A percentile compares a stretch with the other conserved stretches of the same genome.
phyloP scores from a whole-genome alignment of 768 basidiomycete species.

The Boletus reticulatus region DNA sequence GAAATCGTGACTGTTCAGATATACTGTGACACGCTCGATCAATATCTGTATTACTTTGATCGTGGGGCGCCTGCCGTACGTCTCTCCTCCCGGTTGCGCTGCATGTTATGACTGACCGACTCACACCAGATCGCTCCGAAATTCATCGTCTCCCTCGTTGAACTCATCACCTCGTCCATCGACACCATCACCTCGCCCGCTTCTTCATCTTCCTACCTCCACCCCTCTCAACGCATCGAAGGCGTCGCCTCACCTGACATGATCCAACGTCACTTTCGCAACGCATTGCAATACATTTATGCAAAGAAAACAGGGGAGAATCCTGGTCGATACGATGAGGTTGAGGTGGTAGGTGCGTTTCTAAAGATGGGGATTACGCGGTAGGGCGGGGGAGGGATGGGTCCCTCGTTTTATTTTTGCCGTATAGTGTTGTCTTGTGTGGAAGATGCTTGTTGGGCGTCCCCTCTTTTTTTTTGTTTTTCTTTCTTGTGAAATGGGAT shows the following conservation, averaged over 20 bases:
- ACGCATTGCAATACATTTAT: conserved; percentile 83
- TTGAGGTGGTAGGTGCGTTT: conserved; percentile 84
- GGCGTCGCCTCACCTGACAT: conserved; percentile 91
- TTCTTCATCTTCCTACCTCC: conserved; percentile 53
- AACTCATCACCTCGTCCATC: conserved; percentile 91
- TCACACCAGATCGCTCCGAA: conserved; percentile 78
- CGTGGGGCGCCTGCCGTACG: conserved; percentile 87
- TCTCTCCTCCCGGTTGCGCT: conserved; percentile 8
- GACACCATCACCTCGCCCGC: conserved; percentile 80
- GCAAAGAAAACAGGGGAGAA: conserved; percentile 53
- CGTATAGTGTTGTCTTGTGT: no score
- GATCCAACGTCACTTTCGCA: conserved; percentile 91
- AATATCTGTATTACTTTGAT: conserved; percentile 95
- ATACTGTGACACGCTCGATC: conserved; percentile 94
- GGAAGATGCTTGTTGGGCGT: no score
- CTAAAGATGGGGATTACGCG: no score
- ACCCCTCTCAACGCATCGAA: conserved; percentile 88
- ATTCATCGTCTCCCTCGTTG: conserved; percentile 95
- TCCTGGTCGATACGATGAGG: conserved; percentile 69
- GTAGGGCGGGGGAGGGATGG: no score
- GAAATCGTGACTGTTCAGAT: conserved; percentile 96
- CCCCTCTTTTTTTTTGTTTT: no score
- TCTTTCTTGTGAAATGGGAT: no score
- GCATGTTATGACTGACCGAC: not conserved
- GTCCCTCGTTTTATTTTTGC: no score